Conservation (phyloP, 2,329 filamentous ascomycete species). For the Clonostachys rhizophaga region DNA sequence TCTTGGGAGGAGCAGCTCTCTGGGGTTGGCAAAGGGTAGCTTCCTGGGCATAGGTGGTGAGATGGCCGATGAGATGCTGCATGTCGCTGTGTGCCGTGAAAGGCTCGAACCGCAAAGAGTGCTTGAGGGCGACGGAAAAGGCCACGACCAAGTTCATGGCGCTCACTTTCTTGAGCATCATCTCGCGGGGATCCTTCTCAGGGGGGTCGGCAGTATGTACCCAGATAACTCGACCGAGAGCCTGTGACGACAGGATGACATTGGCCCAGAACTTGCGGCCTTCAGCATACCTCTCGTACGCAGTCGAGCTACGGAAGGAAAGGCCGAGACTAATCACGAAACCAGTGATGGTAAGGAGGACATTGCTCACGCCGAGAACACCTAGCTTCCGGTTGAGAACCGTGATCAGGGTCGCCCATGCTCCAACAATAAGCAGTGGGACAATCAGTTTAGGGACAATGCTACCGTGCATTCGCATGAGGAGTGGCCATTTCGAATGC, state of each 20-base stretch:
- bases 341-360: slow-evolving; percentile 70
- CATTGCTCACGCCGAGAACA: slow-evolving; percentile 23
- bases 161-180: slow-evolving; percentile 66
- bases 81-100: slow-evolving; percentile 75
- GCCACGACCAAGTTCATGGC: slow-evolving; percentile 75
- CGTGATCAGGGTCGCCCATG: slow-evolving; percentile 65
- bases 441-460: slow-evolving; percentile 71
- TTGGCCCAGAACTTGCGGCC: slow-evolving; percentile 60
- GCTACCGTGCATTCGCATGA: slow-evolving; percentile 72
- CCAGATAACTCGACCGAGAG: slow-evolving; percentile 78
- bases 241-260: slow-evolving; percentile 56
- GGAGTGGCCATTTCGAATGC: slow-evolving; percentile 74
- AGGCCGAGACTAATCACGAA: slow-evolving; percentile 78
- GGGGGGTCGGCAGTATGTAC: slow-evolving; percentile 63
- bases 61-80: slow-evolving; percentile 61
- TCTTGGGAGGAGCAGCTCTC: slow-evolving; percentile 24
- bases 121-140: slow-evolving; percentile 74
- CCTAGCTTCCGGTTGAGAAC: slow-evolving; percentile 42
- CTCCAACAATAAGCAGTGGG: slow-evolving; percentile 56
- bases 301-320: slow-evolving; percentile 72
- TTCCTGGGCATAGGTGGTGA: slow-evolving; percentile 68
- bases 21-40: slow-evolving; percentile 34
- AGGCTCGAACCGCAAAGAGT: slow-evolving; percentile 79
- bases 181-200: slow-evolving; percentile 50
- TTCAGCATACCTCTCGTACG: slow-evolving; percentile 69